phyloP scores from a whole-genome alignment of 257 asterid genomes.

The Solanum pennellii region DNA sequence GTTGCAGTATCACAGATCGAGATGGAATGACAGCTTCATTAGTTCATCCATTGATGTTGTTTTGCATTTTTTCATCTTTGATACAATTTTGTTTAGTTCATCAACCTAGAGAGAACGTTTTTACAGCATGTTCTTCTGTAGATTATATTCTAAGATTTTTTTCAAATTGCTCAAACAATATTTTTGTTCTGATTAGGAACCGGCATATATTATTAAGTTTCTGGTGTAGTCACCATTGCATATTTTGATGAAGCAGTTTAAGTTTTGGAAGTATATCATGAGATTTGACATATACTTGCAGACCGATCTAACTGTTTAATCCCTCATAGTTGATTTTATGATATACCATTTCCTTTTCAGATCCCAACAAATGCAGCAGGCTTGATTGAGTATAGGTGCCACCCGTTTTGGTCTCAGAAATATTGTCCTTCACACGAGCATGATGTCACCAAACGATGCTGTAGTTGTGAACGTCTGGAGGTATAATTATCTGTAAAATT shows the following conservation, averaged over 20 bases:
- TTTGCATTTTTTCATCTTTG: neutral
- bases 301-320: neutral
- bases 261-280: neutral
- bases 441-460: slow-evolving; percentile 75
- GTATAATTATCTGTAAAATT: slow-evolving; percentile 15
- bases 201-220: neutral
- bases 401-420: slow-evolving; percentile 89
- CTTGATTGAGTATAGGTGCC: slow-evolving; percentile 95
- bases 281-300: neutral
- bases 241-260: neutral
- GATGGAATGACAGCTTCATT: neutral
- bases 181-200: neutral
- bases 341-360: slow-evolving; percentile 22
- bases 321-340: neutral
- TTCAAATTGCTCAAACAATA: neutral
- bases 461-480: slow-evolving; percentile 98
- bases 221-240: neutral
- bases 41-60: neutral
- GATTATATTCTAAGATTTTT: neutral
- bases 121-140: neutral
- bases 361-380: slow-evolving; percentile 78
- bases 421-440: slow-evolving; percentile 92
- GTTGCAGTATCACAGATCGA: neutral
- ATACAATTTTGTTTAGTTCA: neutral
- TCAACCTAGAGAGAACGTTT: neutral